A percentile compares a stretch with the other conserved stretches of the same genome.
Conservation (phyloP, 1,139 yeast genomes). For the Yamadazyma epiphylla region DNA sequence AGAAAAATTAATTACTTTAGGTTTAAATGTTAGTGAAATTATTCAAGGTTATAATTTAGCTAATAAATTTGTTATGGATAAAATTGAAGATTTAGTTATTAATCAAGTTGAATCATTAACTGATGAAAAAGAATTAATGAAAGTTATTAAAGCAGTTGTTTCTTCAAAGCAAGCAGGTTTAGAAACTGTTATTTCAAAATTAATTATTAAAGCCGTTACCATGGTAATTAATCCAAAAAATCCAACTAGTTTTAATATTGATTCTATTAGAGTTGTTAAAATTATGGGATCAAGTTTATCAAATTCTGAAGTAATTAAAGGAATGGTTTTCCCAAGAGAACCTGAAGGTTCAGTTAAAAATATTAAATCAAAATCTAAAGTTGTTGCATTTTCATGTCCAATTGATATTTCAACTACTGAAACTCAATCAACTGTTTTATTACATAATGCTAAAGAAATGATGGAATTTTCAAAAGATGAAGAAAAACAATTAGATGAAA, state of each 20-base stretch:
- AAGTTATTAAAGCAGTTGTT: slow-evolving; percentile 82
- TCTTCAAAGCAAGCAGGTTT: slow-evolving; percentile 92
- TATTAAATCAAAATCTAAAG: slow-evolving; percentile 62
- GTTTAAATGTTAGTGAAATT: slow-evolving; percentile 85
- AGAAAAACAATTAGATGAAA: slow-evolving; percentile 86
- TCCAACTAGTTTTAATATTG: slow-evolving; percentile 73
- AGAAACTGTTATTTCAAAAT: slow-evolving; percentile 70
- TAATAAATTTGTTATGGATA: slow-evolving; percentile 63
- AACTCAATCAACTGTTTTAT: slow-evolving; percentile 93
- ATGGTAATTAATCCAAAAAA: slow-evolving; percentile 68
- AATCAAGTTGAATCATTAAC: slow-evolving; percentile 59
- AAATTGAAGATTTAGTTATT: slow-evolving; percentile 62
- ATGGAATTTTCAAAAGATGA: slow-evolving; percentile 94
- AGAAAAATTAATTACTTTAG: slow-evolving; percentile 78
- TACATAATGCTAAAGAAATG: slow-evolving; percentile 97
- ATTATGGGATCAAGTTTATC: slow-evolving; percentile 87
- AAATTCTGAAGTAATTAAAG: slow-evolving; percentile 79
- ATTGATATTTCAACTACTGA: slow-evolving; percentile 93
- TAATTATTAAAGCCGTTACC: slow-evolving; percentile 85
- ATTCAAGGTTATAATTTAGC: slow-evolving; percentile 89
- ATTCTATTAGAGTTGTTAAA: slow-evolving; percentile 90
- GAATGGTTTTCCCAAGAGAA: slow-evolving; percentile 97
- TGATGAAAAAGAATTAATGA: slow-evolving; percentile 55
- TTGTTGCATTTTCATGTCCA: slow-evolving; percentile 91
- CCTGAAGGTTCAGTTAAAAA: slow-evolving; percentile 88